These are phyloP conservation scores for Magnolia sinica DNA, from an alignment of 164 flowering plant genomes.

Conservation along the genomic window DNA sequence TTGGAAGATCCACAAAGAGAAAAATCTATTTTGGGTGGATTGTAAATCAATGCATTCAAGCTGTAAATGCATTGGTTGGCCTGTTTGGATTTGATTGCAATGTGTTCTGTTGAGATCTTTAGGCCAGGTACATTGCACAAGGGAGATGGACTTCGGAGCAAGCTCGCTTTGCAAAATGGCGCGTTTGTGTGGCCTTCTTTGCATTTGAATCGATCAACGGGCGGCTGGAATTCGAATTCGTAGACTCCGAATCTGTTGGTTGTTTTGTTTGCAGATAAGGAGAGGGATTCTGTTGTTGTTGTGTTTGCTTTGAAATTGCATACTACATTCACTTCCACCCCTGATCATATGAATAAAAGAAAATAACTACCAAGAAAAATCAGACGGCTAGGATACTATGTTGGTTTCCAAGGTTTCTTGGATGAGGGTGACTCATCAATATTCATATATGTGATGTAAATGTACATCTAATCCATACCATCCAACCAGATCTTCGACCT, in stretches of 20 bases:
- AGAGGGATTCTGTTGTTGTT: constrained; percentile 30
- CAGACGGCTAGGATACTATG: too few relatives aligned
- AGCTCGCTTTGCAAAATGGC: constrained; percentile 1
- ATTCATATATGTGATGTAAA: too few relatives aligned
- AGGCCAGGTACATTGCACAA: neutral
- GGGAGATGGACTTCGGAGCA: neutral
- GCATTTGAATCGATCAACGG: constrained; percentile 55
- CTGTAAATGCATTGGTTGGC: constrained; percentile 50
- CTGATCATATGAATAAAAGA: constrained; percentile 20
- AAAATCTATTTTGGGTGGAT: constrained; percentile 33
- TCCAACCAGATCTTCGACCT: too few relatives aligned
- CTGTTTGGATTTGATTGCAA: constrained; percentile 18
- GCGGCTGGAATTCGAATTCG: constrained; percentile 44
- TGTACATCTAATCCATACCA: too few relatives aligned
- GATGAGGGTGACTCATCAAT: too few relatives aligned
- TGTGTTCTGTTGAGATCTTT: constrained; percentile 1
- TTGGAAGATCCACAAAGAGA: constrained; percentile 40
- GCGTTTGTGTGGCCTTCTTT: constrained; percentile 20
- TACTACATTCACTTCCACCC: constrained; percentile 54
- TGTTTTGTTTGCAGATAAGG: constrained; percentile 60
- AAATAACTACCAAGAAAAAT: too few relatives aligned
- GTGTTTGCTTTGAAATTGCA: constrained; percentile 63
- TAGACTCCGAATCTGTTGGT: constrained; percentile 58
- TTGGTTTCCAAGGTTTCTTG: too few relatives aligned
- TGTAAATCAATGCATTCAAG: constrained; percentile 41